Evolutionary conservation across 2,329 filamentous ascomycete species (phyloP), one percentile per base, ranked within the genome.

Genomic region (Fusarium continuum): DNA sequence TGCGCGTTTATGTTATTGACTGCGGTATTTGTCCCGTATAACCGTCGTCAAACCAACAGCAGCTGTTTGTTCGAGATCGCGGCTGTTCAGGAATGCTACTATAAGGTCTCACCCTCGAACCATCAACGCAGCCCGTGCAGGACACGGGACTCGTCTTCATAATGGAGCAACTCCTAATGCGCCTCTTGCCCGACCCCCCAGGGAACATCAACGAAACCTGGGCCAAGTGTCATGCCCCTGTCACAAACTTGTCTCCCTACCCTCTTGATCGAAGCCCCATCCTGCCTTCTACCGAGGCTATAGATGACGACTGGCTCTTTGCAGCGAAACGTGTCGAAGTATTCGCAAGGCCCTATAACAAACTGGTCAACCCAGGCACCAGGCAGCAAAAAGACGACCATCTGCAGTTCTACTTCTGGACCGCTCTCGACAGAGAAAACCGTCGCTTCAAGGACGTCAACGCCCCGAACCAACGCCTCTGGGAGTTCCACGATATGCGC

Each of bases 361-460:
- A 5, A 25, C 4, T 7, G 25, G 8, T 7, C 14, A 9, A n/a
- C 26, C 9, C 7, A 17, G 16, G 25, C 14, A 19, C 32, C 1
- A 3, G 7, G 0, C 6, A 17, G 2, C 31, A 25, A n/a, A 68
- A 68, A 32, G 4, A 5, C 8, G 6, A 45, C 2, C 61, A 73
- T 7, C 36, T 72, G 2, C 64, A 73, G 36, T 49, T 50, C 16
- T 44, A 44, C 45, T 73, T 72, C 34, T 74, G 72, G 71, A 63
- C 64, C 7, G 58, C 68, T 4, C 58, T 74, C 5, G 61, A 70
- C n/a, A 61, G 64, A 9, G 32, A 36, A 8, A 60, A 56, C 23
- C 49, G 64, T 8, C 14, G 16, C 1, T 41, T 25, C 7, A 40
- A 40, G 16, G 11, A 36, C 3, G 8, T 32, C 1, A 4, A 43